These are phyloP conservation scores for Thozetella sp. DNA, from an alignment of 495 filamentous ascomycete genomes.

Conservation along the genomic window DNA sequence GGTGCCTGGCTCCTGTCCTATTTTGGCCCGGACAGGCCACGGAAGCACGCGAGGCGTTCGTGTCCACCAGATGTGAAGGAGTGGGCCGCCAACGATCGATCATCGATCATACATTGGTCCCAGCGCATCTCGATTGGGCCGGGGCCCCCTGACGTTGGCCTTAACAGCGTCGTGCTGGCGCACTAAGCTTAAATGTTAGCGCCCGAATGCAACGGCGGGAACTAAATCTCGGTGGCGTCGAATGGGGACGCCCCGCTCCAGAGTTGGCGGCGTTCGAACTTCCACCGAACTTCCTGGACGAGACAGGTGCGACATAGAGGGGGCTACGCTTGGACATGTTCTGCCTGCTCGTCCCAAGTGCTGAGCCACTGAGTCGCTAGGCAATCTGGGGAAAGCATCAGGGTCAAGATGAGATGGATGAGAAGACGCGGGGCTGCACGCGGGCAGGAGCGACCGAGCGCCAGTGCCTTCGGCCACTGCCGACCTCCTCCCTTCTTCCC, in stretches of 20 bases:
- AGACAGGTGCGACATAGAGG: background rate
- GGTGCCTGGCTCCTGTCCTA: background rate
- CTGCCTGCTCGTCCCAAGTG: background rate
- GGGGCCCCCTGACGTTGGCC: background rate
- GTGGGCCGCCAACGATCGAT: background rate
- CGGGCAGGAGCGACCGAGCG: background rate
- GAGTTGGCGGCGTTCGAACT: background rate
- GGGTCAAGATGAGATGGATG: background rate
- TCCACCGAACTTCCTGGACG: background rate
- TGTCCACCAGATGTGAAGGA: background rate
- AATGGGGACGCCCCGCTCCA: too few species aligned
- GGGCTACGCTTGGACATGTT: background rate
- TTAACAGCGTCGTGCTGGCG: background rate
- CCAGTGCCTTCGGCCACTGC: too few species aligned
- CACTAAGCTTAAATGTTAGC: conserved; percentile 1
- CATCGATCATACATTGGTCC: background rate
- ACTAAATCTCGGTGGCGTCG: background rate
- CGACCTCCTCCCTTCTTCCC: too few species aligned
- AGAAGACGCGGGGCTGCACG: background rate
- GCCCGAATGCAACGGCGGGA: background rate
- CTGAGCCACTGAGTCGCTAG: background rate
- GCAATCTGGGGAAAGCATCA: background rate
- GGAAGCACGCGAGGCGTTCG: background rate
- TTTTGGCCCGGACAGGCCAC: background rate
- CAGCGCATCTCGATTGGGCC: background rate